Evolutionary conservation across 129 eudicot species (phyloP), one percentile per base, ranked within the genome.

Genomic region (Escallonia herrerae): DNA sequence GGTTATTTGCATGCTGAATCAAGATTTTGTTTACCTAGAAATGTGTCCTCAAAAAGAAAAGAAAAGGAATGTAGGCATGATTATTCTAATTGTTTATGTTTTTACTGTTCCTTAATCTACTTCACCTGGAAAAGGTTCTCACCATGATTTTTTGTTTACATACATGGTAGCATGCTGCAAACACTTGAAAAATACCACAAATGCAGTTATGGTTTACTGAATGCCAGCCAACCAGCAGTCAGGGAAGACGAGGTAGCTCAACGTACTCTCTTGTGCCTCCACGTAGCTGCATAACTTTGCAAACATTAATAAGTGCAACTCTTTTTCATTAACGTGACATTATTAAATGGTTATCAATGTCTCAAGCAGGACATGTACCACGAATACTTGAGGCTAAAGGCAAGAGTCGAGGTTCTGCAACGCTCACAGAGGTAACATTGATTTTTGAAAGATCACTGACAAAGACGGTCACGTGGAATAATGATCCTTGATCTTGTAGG

Each of bases 381-480:
- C 11, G 87, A 85, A 43, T 85, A 81, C 73, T 44, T 85, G 75
- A 81, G 81, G 83, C 91, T 85, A 40, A 85, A 85, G 77, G 82
- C 84, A 41, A 76, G 82, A 66, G 84, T 85, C 54, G 91, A 81
- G 69, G 75, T 73, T 45, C 74, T 85, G 51, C 91, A 85, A 74
- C 82, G 80, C 43, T 78, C 82, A 44, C 91, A 85, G 69, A 85
- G 91, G 91, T 85, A 81, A 14, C 48, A 6, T 48, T 48, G 33
- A 22, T 22, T 22, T 22, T 22, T 22, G 33, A 22, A 22, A 1
- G 33, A 22, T 22, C 33, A 22, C 33, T 22, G 33, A 22, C 33
- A 22, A 22, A 22, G 33, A 22, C 49, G 9, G 9, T 45, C 52
- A 4, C 5, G 33, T 7, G 53, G 43, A 11, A 52, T 43, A 10